Evolutionary conservation across 1,284 basidiomycete genomes (phyloP).

Genomic region (Athelia sp.): DNA sequence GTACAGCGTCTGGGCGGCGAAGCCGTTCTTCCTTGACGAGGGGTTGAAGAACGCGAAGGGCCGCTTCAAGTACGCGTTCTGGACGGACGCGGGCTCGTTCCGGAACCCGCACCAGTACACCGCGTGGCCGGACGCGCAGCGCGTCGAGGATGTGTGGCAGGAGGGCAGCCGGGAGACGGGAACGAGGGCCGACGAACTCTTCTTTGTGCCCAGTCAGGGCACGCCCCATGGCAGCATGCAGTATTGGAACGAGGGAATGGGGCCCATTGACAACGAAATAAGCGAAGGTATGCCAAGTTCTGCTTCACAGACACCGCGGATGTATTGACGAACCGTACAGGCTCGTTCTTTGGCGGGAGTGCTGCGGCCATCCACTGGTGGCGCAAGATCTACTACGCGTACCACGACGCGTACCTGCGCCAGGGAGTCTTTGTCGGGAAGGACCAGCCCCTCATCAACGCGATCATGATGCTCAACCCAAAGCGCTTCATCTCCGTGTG

Average conservation of each 20-base stretch:
- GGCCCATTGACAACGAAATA: conserved; percentile 43
- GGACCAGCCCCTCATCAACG: conserved; percentile 48
- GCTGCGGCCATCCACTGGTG: conserved; percentile 38
- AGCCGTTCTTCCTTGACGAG: conserved; percentile 42
- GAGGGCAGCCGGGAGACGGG: conserved; percentile 22
- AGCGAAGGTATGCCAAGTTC: conserved; percentile 36
- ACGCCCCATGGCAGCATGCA: conserved; percentile 24
- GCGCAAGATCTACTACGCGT: conserved; percentile 36
- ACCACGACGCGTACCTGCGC: conserved; percentile 42
- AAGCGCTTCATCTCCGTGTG: conserved; percentile 36
- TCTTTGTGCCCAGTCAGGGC: conserved; percentile 39
- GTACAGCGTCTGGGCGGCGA: conserved; percentile 50
- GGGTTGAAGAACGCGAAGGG: conserved; percentile 24
- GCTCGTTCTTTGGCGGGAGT: conserved; percentile 51
- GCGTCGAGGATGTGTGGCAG: conserved; percentile 36
- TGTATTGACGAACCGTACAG: conserved; percentile 18
- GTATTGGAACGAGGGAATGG: conserved; percentile 37
- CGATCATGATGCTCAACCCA: conserved; percentile 42
- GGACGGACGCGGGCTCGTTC: conserved; percentile 50
- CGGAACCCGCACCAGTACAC: conserved; percentile 32
- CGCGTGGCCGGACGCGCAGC: conserved; percentile 37
- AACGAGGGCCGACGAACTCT: conserved; percentile 27
- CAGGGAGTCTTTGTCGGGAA: conserved; percentile 45
- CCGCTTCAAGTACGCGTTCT: conserved; percentile 46
- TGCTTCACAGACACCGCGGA: neutral